Evolutionary conservation across 75 land plant species (phyloP), one percentile per base, ranked within the genome.

Genomic region (Sequoiadendron giganteum): DNA sequence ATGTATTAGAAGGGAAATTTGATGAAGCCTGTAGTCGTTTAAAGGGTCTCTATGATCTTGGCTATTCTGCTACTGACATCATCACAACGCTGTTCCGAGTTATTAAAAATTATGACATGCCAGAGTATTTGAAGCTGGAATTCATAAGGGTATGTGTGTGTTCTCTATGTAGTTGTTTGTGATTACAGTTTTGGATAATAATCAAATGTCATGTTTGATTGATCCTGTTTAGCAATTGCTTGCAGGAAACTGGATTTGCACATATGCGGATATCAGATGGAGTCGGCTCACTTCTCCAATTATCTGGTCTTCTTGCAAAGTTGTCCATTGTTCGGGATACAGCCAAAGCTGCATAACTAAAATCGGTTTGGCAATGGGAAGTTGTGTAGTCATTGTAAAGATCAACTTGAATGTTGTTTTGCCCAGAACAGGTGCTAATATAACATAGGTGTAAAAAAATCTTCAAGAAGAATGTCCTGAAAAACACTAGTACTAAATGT

Each of bases 181-280:
- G 28, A n/a, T 42, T 39, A 49, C 36, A 52, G 52, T 36, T 68
- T 42, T 86, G 43, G 38, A 76, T 52, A 14, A 19, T 25, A 18
- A 43, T 82, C 34, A 3, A 3, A 43, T 43, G 48, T 82, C 84
- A 82, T 11, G 76, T 72, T 86, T 86, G 36, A 68, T 83, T 75
- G 77, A 75, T 28, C 48, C 10, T 39, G 47, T 21, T 54, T 65
- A 4, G 49, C 58, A 78, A 54, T 85, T 85, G 73, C n/a, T 85
- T 89, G 65, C 91, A 98, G 99, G 99, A 98, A 89, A 94, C 97
- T 77, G 99, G 99, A 82, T 98, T 97, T 94, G 99, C 99, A 3
- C 99, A 97, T 88, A 97, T 98, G 99, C 93, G 99, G 85, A 96
- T 98, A 86, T 98, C 98, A 58, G 99, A 98, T 91, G 99, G 99